Evolutionary conservation across 1,284 basidiomycete genomes (phyloP).

Genomic region (Tilletia caries): DNA sequence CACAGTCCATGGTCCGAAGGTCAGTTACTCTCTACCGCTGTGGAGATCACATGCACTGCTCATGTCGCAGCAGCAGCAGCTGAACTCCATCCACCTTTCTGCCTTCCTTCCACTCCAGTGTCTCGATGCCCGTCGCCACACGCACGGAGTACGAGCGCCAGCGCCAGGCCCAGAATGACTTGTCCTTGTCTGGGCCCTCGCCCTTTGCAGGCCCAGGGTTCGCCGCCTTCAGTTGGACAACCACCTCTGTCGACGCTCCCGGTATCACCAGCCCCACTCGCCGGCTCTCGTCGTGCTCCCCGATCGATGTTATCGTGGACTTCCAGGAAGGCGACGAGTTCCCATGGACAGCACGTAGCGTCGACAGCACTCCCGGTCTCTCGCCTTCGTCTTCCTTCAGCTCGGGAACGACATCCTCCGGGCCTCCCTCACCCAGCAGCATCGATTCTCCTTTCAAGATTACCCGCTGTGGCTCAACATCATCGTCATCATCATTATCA

Average conservation of each 20-base stretch:
- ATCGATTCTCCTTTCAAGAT: too few relatives aligned
- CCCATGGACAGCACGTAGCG: not conserved
- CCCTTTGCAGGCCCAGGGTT: too few relatives aligned
- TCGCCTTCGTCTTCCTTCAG: not conserved
- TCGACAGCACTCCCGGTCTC: not conserved
- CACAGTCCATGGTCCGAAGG: not conserved
- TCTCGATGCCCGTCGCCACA: constrained; percentile 2
- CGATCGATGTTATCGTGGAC: not conserved
- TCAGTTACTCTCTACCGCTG: too few relatives aligned
- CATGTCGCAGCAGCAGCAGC: too few relatives aligned
- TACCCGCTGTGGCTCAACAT: too few relatives aligned
- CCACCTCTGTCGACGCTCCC: not conserved
- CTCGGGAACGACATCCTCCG: not conserved
- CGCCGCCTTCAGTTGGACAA: not conserved
- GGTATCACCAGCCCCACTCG: not conserved
- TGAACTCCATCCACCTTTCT: not conserved
- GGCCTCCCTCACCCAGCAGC: not conserved
- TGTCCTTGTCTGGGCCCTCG: too few relatives aligned
- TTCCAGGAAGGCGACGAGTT: not conserved
- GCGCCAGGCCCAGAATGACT: not conserved
- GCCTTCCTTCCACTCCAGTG: not conserved
- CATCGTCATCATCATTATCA: too few relatives aligned
- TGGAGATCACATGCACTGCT: too few relatives aligned
- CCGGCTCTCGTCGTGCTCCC: constrained; percentile 2
- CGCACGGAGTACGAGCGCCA: constrained; percentile 3